Conservation (phyloP, 371 early-diverging fungal species). For the Mortierella sp. region DNA sequence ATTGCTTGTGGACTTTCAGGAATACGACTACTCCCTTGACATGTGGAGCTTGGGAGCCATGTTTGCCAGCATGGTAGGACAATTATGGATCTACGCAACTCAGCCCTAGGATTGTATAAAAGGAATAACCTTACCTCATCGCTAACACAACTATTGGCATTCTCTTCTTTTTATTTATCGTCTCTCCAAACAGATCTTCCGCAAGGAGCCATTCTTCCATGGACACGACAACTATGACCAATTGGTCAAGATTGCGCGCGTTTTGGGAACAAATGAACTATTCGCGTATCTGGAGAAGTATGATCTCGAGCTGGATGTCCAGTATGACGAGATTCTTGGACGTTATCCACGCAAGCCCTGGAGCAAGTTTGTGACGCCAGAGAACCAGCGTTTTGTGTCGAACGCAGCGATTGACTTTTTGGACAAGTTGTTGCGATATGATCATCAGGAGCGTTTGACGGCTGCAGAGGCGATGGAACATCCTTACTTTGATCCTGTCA, state of each 20-base stretch:
- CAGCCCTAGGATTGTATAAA: no score
- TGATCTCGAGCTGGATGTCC: constrained; percentile 88
- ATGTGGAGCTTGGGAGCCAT: constrained; percentile 99
- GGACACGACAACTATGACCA: constrained; percentile 99
- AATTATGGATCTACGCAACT: no score
- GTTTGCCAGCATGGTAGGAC: constrained; percentile 95
- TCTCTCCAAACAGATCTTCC: no score
- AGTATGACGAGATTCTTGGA: constrained; percentile 86
- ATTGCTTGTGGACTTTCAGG: constrained; percentile 96
- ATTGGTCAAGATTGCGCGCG: constrained; percentile 97
- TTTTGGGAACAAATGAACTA: constrained; percentile 95
- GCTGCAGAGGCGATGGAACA: constrained; percentile 97
- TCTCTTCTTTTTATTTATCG: not conserved
- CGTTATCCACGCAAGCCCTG: constrained; percentile 96
- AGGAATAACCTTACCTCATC: no score
- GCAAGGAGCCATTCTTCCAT: constrained; percentile 99
- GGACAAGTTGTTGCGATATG: constrained; percentile 94
- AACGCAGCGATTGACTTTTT: constrained; percentile 95
- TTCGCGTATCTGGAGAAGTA: constrained; percentile 95
- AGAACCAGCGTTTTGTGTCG: constrained; percentile 91
- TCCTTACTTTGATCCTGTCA: constrained; percentile 86
- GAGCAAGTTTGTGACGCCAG: constrained; percentile 89
- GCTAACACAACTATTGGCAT: not conserved
- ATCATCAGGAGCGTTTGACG: constrained; percentile 96
- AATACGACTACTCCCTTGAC: constrained; percentile 99